Evolutionary conservation across 441 rosid species (phyloP).

Genomic region (Flueggea neowawraea): DNA sequence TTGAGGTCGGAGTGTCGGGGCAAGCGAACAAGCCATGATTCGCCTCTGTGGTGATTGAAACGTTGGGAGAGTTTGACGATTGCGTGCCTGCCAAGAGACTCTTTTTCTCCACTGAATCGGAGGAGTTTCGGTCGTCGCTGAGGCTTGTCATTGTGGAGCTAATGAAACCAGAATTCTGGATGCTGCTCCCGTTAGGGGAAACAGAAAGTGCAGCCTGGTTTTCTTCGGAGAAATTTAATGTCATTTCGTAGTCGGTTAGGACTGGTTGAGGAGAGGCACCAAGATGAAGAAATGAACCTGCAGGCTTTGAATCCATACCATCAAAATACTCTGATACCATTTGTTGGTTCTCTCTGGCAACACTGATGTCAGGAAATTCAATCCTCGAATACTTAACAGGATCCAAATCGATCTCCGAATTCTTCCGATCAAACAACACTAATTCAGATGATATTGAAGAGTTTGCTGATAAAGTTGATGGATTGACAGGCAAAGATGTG

Average conservation of each 20-base stretch:
- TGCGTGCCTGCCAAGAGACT: slow-evolving; percentile 14
- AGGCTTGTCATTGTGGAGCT: slow-evolving; percentile 73
- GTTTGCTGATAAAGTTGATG: slow-evolving; percentile 18
- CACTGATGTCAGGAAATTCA: slow-evolving; percentile 76
- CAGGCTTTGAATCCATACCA: slow-evolving; percentile 34
- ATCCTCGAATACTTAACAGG: slow-evolving; percentile 73
- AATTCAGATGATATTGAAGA: slow-evolving; percentile 76
- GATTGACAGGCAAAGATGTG: slow-evolving; percentile 23
- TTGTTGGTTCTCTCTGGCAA: slow-evolving; percentile 62
- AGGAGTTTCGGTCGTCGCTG: slow-evolving; percentile 67
- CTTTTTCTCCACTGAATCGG: slow-evolving; percentile 50
- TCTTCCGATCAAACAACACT: slow-evolving; percentile 58
- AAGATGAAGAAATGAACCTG: slow-evolving; percentile 61
- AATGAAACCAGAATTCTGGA: slow-evolving; percentile 43
- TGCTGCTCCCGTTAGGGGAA: slow-evolving; percentile 50
- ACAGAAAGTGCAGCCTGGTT: slow-evolving; percentile 11
- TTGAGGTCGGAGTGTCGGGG: slow-evolving; percentile 70
- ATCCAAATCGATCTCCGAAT: slow-evolving; percentile 36
- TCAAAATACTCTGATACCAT: slow-evolving; percentile 77
- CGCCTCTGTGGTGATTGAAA: slow-evolving; percentile 24
- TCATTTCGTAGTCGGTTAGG: slow-evolving; percentile 44
- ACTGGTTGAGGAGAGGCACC: slow-evolving; percentile 45
- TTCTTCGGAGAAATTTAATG: slow-evolving; percentile 38
- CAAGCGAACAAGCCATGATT: slow-evolving; percentile 25
- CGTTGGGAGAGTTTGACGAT: slow-evolving; percentile 20